Evolutionary conservation across 208 protist species (phyloP).

Genomic region (Leishmania major): DNA sequence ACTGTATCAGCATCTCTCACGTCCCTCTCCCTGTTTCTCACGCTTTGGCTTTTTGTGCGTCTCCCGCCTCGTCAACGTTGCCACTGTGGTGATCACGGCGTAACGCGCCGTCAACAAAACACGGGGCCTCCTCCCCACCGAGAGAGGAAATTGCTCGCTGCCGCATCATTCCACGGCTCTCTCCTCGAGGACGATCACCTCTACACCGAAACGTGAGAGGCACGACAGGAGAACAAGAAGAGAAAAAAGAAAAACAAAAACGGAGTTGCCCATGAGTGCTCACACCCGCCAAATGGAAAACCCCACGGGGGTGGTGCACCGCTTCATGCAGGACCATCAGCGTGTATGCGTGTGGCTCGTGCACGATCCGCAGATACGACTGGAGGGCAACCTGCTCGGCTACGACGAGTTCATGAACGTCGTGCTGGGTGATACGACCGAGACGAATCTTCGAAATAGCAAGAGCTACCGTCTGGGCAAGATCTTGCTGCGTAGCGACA

Average conservation of each 20-base stretch:
- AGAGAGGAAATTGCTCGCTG: background rate
- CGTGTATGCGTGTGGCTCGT: conserved; percentile 87
- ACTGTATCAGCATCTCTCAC: background rate
- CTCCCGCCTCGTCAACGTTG: background rate
- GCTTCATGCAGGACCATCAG: conserved; percentile 76
- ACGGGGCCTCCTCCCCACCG: background rate
- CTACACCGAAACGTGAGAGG: background rate
- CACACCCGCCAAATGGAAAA: conserved; percentile 85
- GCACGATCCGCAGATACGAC: conserved; percentile 76
- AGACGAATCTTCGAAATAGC: conserved; percentile 82
- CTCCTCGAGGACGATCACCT: background rate
- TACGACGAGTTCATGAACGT: conserved; percentile 96
- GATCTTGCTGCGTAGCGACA: conserved; percentile 93
- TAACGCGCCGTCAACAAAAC: no score
- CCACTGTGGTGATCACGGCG: background rate
- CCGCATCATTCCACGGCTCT: no score
- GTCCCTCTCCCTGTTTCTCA: background rate
- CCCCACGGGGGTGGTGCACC: conserved; percentile 71
- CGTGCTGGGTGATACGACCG: conserved; percentile 86
- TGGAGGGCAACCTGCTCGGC: conserved; percentile 85
- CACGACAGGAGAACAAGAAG: background rate
- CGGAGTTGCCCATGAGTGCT: conserved; percentile 27
- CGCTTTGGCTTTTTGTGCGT: background rate
- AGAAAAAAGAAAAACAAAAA: background rate
- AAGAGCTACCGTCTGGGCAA: conserved; percentile 70